Percentiles rank a stretch among this genome's conserved stretches.
phyloP scores from a whole-genome alignment of 2,329 filamentous ascomycete genomes.

The Fusarium xyrophilum region DNA sequence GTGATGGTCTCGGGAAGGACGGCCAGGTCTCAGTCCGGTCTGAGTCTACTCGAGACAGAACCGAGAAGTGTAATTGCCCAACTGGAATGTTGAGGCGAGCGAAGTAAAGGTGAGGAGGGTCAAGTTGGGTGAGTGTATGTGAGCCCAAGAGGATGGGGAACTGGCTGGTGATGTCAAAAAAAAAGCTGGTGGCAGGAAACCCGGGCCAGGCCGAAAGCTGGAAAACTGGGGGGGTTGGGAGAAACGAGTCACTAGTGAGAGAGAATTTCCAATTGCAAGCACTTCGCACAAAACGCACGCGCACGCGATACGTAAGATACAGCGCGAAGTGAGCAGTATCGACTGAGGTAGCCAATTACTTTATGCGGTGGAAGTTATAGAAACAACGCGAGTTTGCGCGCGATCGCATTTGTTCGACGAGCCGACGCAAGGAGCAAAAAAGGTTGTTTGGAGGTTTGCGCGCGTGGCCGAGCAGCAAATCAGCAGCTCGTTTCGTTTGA shows the following conservation, averaged over 20 bases:
- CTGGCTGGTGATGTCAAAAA: conserved; percentile 44
- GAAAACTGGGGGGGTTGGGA: conserved; percentile 33
- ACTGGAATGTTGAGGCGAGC: conserved; percentile 33
- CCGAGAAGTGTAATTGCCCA: conserved; percentile 20
- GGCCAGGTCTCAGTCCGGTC: conserved; percentile 26
- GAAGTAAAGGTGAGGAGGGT: conserved; percentile 12
- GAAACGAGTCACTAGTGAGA: conserved; percentile 26
- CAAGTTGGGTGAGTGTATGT: conserved; percentile 22
- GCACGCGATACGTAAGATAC: conserved; percentile 16
- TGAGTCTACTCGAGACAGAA: conserved; percentile 29
- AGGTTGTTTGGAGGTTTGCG: conserved; percentile 7
- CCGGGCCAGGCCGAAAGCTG: conserved; percentile 32
- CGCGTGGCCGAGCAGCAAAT: not conserved
- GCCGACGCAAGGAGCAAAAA: not conserved
- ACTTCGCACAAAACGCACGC: conserved; percentile 24
- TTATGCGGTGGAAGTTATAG: conserved; percentile 1
- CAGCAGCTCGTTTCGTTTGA: not conserved
- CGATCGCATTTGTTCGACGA: conserved; percentile 13
- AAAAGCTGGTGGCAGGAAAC: conserved; percentile 44
- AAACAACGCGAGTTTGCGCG: conserved; percentile 1
- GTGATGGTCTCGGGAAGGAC: conserved; percentile 27
- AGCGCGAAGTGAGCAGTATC: not conserved
- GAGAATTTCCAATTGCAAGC: conserved; percentile 18
- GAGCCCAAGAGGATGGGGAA: conserved; percentile 26
- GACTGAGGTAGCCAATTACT: conserved; percentile 7